Evolutionary conservation across 768 basidiomycete genomes (phyloP).

Genomic region (Rhodotorula graminis): DNA sequence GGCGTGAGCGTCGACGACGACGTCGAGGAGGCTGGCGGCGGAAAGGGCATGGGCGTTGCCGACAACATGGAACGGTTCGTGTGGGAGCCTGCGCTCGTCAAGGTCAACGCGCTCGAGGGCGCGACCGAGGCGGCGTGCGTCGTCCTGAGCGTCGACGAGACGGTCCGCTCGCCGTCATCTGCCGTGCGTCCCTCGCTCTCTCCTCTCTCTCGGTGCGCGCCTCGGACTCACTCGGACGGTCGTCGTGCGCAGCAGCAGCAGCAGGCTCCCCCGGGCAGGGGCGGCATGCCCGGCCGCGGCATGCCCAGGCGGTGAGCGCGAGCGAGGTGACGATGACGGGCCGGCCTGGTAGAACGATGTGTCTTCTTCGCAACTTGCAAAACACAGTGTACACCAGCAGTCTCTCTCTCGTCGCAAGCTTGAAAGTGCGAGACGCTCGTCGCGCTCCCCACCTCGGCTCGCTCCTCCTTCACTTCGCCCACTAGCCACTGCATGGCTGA

Average conservation of each 20-base stretch:
- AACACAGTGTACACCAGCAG: no score
- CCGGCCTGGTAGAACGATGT: no score
- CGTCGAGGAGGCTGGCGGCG: slow-evolving; percentile 56
- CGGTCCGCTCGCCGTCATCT: slow-evolving; percentile 71
- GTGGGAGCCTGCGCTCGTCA: slow-evolving; percentile 95
- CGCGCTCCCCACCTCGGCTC: no score
- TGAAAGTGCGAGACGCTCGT: no score
- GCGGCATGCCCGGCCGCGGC: slow-evolving; percentile 24
- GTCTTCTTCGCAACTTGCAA: no score
- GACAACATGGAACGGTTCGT: slow-evolving; percentile 98
- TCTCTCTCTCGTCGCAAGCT: no score
- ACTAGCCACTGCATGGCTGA: no score
- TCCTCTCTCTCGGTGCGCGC: background rate
- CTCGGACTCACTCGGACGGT: background rate
- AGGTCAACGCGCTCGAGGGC: slow-evolving; percentile 89
- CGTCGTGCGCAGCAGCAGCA: background rate
- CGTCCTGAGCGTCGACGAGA: slow-evolving; percentile 94
- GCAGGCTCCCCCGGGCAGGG: slow-evolving; percentile 11
- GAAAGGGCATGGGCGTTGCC: slow-evolving; percentile 58
- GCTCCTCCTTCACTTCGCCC: background rate
- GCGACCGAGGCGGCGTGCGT: slow-evolving; percentile 94
- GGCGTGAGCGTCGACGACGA: slow-evolving; percentile 91
- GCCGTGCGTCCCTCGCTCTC: slow-evolving; percentile 2
- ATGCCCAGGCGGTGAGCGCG: slow-evolving; percentile 16
- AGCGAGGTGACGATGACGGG: background rate